Base-by-base conservation (phyloP, 208 protist genomes). In the Crithidia mellificae region DNA sequence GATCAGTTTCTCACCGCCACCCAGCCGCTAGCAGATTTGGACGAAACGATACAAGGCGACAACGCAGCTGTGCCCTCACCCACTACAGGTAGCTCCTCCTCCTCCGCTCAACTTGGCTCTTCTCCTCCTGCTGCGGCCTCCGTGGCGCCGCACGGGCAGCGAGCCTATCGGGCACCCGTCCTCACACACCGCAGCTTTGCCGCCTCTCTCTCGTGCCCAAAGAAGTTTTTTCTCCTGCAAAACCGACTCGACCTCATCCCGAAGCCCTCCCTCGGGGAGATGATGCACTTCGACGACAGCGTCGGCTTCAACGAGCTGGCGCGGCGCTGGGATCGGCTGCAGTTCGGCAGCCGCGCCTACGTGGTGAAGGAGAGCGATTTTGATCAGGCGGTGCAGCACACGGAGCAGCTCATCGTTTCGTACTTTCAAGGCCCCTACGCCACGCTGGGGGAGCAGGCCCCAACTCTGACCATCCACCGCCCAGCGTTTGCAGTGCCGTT, bases 271-370 rank as follows among this genome's bases (percentile, higher is more conserved):
- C 88, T 96, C 39, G 84, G 81, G 1, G 88, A 93, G 14, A 79
- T 85, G 19, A 82, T 93, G 41, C 83, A 79, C 77, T 75, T 91
- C 32, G 88, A 96, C 43, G 91, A 96, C 76, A 78, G 71, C n/a
- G 91, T 80, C n/a, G 80, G 84, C 44, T 96, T 96, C 68, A 91
- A 90, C 66, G 91, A 96, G 74, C 87, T 96, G 2, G 88, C 84
- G 12, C 82, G 88, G 56, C 81, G 86, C 25, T 96, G 88, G 87
- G 91, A 96, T 68, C 78, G 91, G 1, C 77, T 94, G 54, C 88
- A 93, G 80, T 94, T 94, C 63, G 88, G 88, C 51, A 96, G 88
- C 68, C 84, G 85, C 44, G 91, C 91, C 11, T 54, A 90, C 32
- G 63, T 92, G 15, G 81, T 96, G 46, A 68, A 70, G 36, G 85